Conservation (phyloP, 768 basidiomycete species). For the Ramaria rubella region DNA sequence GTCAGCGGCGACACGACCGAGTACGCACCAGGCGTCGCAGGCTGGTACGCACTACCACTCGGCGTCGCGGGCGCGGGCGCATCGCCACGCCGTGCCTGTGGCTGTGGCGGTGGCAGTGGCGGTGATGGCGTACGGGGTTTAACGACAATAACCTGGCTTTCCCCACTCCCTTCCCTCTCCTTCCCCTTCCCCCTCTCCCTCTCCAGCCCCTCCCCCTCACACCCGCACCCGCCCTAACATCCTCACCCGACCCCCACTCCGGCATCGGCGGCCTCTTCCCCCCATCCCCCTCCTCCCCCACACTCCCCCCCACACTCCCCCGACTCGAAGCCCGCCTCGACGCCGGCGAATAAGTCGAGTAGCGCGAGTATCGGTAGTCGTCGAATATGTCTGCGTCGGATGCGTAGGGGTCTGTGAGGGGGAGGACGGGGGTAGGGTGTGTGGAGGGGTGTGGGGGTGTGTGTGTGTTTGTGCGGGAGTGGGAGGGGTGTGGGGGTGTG, state of each 20-base stretch:
- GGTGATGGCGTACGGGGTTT: not conserved
- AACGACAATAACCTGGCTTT: too few relatives aligned
- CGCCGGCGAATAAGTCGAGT: constrained; percentile 33
- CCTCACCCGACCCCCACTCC: too few relatives aligned
- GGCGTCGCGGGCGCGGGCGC: not conserved
- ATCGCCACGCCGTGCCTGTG: not conserved
- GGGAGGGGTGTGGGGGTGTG: too few relatives aligned
- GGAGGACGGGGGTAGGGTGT: constrained; percentile 22
- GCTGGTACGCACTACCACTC: not conserved
- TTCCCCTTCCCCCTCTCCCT: too few relatives aligned
- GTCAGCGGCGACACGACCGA: constrained; percentile 4
- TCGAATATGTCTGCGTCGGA: constrained; percentile 71
- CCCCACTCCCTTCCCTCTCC: not conserved
- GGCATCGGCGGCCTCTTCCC: too few relatives aligned
- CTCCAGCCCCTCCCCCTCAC: too few relatives aligned
- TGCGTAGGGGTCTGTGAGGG: constrained; percentile 42
- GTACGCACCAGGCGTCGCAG: not conserved
- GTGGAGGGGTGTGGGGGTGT: constrained; percentile 17
- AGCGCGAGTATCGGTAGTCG: constrained; percentile 67
- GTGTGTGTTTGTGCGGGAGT: not conserved
- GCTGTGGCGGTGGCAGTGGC: not conserved
- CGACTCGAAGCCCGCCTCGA: constrained; percentile 1
- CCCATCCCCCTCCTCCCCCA: too few relatives aligned
- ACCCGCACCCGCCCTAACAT: too few relatives aligned
- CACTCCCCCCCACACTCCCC: constrained; percentile 4